Evolutionary conservation across 306 rosid species (phyloP).

Genomic region (Casuarina equisetifolia): DNA sequence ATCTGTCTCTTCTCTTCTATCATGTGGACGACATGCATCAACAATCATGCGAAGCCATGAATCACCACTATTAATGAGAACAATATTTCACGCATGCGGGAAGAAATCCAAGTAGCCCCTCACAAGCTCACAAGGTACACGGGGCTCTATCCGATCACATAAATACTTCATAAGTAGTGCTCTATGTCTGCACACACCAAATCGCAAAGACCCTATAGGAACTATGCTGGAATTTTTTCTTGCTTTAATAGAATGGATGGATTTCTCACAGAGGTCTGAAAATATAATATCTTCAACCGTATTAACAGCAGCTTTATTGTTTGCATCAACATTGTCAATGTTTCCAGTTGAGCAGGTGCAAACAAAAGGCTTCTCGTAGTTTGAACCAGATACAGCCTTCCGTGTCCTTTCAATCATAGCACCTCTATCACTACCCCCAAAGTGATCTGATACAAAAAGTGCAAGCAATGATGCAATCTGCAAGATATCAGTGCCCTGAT

Average conservation of each 20-base stretch:
- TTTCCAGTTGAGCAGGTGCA: slow-evolving; percentile 93
- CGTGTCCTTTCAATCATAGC: slow-evolving; percentile 71
- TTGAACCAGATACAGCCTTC: slow-evolving; percentile 82
- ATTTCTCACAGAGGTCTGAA: slow-evolving; percentile 68
- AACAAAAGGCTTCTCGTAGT: slow-evolving; percentile 84
- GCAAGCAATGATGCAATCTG: slow-evolving; percentile 80
- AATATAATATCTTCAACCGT: slow-evolving; percentile 54
- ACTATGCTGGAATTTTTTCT: slow-evolving; percentile 65
- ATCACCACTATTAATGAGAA: slow-evolving; percentile 63
- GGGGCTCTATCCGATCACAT: slow-evolving; percentile 89
- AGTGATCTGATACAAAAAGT: slow-evolving; percentile 96
- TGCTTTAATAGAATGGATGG: slow-evolving; percentile 60
- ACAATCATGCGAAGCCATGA: slow-evolving; percentile 80
- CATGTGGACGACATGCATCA: slow-evolving; percentile 97
- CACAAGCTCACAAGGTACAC: slow-evolving; percentile 91
- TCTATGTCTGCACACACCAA: slow-evolving; percentile 97
- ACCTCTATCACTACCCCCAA: slow-evolving; percentile 92
- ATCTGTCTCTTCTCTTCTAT: slow-evolving; percentile 82
- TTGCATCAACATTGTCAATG: slow-evolving; percentile 33
- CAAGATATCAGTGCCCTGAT: slow-evolving; percentile 50
- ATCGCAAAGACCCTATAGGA: slow-evolving; percentile 83
- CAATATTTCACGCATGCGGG: slow-evolving; percentile 94
- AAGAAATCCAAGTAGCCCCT: slow-evolving; percentile 94
- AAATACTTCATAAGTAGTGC: slow-evolving; percentile 93
- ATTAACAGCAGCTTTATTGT: slow-evolving; percentile 41